phyloP scores from a whole-genome alignment of 2,329 filamentous ascomycete species.

The Teratosphaeria destructans region DNA sequence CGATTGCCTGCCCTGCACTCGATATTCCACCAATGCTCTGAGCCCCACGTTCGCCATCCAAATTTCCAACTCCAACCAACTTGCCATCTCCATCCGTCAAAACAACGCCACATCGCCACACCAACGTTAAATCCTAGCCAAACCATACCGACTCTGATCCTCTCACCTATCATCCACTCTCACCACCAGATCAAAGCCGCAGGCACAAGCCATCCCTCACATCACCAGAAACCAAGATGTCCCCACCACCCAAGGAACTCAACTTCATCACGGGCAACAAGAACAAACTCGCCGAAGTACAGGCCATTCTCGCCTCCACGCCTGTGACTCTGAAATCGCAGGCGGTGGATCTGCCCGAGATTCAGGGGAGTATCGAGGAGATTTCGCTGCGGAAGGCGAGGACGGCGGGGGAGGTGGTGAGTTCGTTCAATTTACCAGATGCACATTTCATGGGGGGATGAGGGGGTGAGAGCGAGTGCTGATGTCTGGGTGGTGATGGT shows the following conservation, averaged over 20 bases:
- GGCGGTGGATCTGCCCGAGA: conserved; percentile 71
- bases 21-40: not conserved
- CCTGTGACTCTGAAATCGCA: conserved; percentile 62
- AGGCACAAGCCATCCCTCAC: not conserved
- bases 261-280: conserved; percentile 97
- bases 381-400: conserved; percentile 82
- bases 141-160: too few species aligned
- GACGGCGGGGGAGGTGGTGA: conserved; percentile 66
- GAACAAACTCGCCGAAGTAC: conserved; percentile 85
- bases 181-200: not conserved
- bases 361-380: conserved; percentile 87
- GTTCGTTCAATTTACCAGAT: conserved; percentile 9
- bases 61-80: not conserved
- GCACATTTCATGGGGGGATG: too few species aligned
- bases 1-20: not conserved
- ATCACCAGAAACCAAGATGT: not conserved
- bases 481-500: conserved; percentile 60
- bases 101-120: not conserved
- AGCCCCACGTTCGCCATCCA: not conserved
- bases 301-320: conserved; percentile 67
- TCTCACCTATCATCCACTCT: not conserved
- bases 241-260: conserved; percentile 38
- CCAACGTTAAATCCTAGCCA: too few species aligned
- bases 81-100: not conserved
- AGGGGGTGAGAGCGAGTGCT: not conserved